Evolutionary conservation across 1,139 yeast genomes (phyloP), one percentile per base, ranked within the genome.

Genomic region (Candida labiduridarum): DNA sequence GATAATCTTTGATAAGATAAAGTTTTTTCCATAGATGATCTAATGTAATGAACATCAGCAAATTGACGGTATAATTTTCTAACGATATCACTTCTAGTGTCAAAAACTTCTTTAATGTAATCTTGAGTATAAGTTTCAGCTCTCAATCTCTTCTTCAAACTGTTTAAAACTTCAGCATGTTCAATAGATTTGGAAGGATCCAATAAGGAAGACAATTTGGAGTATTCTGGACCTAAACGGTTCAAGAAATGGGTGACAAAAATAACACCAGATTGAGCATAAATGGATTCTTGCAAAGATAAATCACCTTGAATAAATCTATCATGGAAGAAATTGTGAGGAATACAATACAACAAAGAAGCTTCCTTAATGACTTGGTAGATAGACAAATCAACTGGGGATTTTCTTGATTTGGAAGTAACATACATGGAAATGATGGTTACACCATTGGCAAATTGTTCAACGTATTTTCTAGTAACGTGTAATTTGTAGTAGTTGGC

Each of bases 281-380:
- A 94, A 55, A 92, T 86, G 47, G 94, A 83, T 72, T 94, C 98
- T 71, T 94, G 99, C 61, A 95, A 83, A 1, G 97, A 91, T 68
- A 92, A 80, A 58, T 85, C 85, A 50, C 95, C 89, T 51, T 78
- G 70, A 56, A 87, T 85, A 65, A 92, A 92, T 53, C 85, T 79
- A 49, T 80, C 78, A 60, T 86, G 87, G 78, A 92, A 92, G 61
- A 82, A 79, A 63, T 90, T 89, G 69, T 88, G 87, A 44, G 99
- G 99, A 59, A 94, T 82, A 63, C 97, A 89, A 71, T 89, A 94
- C 59, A 94, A 78, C 62, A 94, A 80, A 6, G 97, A 90, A 40
- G 97, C 96, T 71, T 94, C 99, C 73, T 90, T 91, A 64, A 89
- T 87, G 57, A 94, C 89, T 74, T 94, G 99, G 69, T 86, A 87